Percentiles rank a stretch among this genome's conserved stretches.
phyloP scores from a whole-genome alignment of 768 basidiomycete species.

The Lentinus tigrinus region DNA sequence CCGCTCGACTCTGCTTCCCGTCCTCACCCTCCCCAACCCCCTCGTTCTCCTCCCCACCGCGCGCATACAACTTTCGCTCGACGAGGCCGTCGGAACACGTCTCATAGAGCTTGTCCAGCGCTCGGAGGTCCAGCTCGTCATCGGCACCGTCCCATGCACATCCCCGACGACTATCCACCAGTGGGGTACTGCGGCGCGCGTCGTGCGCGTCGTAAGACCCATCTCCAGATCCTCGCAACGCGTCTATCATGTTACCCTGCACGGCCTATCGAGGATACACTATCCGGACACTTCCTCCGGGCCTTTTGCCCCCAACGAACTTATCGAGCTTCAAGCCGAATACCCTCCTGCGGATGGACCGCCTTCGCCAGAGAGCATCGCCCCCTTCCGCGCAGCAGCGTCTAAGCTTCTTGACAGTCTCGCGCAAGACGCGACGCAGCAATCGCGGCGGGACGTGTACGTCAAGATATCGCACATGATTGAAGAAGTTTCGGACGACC shows the following conservation, averaged over 20 bases:
- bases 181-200: constrained; percentile 70
- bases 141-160: constrained; percentile 64
- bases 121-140: constrained; percentile 64
- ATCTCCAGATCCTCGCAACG: constrained; percentile 52
- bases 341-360: constrained; percentile 36
- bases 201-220: constrained; percentile 68
- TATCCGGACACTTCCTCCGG: constrained; percentile 52
- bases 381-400: constrained; percentile 70
- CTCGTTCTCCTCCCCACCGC: constrained; percentile 74
- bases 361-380: constrained; percentile 54
- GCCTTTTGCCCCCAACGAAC: constrained; percentile 15
- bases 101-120: constrained; percentile 68
- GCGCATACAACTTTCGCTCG: constrained; percentile 65
- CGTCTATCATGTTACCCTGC: constrained; percentile 68
- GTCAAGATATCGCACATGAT: constrained; percentile 68
- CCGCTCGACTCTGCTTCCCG: constrained; percentile 41
- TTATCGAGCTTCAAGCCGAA: constrained; percentile 27
- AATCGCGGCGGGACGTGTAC: constrained; percentile 63
- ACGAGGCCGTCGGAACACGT: constrained; percentile 58
- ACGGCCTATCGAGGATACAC: constrained; percentile 67
- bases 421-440: constrained; percentile 38
- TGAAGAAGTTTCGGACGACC: constrained; percentile 64
- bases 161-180: constrained; percentile 37
- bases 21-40: constrained; percentile 71
- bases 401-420: constrained; percentile 67